A percentile compares a stretch with the other conserved stretches of the same genome.
Evolutionary conservation across 1,139 yeast genomes (phyloP).

Genomic region (Suhomyces chickasaworum): DNA sequence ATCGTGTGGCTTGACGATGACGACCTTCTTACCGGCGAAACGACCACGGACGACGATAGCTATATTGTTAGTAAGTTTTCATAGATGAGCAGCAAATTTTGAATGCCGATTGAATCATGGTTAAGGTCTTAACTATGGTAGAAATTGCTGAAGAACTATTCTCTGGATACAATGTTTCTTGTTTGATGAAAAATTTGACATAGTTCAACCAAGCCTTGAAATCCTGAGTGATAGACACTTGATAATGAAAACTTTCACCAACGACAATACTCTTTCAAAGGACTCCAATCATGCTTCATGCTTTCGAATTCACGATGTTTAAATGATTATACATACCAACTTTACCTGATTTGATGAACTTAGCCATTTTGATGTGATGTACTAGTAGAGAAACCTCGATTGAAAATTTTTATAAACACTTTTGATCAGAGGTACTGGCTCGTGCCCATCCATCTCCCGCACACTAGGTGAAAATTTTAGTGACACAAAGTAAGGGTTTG

Average conservation of each 20-base stretch:
- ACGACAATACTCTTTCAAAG: neutral
- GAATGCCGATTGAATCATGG: too few relatives aligned
- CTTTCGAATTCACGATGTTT: neutral
- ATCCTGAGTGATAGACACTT: neutral
- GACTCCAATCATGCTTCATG: neutral
- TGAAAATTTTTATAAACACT: constrained; percentile 20
- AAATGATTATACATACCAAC: constrained; percentile 76
- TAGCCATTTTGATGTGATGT: constrained; percentile 65
- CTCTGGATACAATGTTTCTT: neutral
- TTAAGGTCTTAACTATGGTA: too few relatives aligned
- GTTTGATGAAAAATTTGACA: neutral
- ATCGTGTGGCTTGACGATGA: constrained; percentile 97
- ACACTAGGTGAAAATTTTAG: constrained; percentile 18
- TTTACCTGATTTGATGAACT: constrained; percentile 99
- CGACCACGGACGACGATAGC: constrained; percentile 99
- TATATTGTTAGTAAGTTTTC: constrained; percentile 43
- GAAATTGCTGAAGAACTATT: neutral
- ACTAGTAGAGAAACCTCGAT: constrained; percentile 16
- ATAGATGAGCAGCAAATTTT: neutral
- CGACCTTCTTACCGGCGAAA: constrained; percentile 99
- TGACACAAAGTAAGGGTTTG: constrained; percentile 10
- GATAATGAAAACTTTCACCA: neutral
- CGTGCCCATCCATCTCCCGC: constrained; percentile 14
- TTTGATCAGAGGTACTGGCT: constrained; percentile 14
- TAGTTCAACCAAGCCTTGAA: neutral